Conservation (phyloP, 2,329 filamentous ascomycete species). For the Tothia fuscella region DNA sequence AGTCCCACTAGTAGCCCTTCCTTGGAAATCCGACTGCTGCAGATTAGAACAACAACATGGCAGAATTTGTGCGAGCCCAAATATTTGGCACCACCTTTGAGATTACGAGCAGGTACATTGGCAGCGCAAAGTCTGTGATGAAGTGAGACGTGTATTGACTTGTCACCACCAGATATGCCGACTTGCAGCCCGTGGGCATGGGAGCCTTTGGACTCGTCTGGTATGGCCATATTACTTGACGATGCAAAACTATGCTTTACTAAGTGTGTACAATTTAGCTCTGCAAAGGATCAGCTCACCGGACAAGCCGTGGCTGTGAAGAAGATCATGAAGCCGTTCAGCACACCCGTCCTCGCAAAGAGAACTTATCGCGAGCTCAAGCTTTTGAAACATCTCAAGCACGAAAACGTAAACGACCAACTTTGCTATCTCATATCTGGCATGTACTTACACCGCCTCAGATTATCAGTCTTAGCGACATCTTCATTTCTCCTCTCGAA, state of each 20-base stretch:
- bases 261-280: slow-evolving; percentile 43
- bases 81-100: slow-evolving; percentile 99
- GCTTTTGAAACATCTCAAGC: slow-evolving; percentile 87
- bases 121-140: background rate
- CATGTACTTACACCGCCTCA: slow-evolving; percentile 12
- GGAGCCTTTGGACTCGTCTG: slow-evolving; percentile 97
- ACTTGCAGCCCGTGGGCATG: slow-evolving; percentile 98
- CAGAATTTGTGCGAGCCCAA: slow-evolving; percentile 97
- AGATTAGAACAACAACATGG: slow-evolving; percentile 58
- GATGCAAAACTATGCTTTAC: background rate
- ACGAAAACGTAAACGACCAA: slow-evolving; percentile 67
- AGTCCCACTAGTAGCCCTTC: no score
- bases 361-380: slow-evolving; percentile 96
- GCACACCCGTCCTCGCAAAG: slow-evolving; percentile 96
- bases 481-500: slow-evolving; percentile 97
- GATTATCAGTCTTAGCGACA: slow-evolving; percentile 98
- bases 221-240: slow-evolving; percentile 38
- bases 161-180: slow-evolving; percentile 61
- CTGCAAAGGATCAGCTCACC: slow-evolving; percentile 94
- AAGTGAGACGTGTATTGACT: background rate
- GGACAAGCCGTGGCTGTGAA: slow-evolving; percentile 95
- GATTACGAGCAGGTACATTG: slow-evolving; percentile 83
- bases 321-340: slow-evolving; percentile 99
- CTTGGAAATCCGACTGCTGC: no score
- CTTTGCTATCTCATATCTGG: background rate